Percentiles rank a stretch among this genome's conserved stretches.
These are phyloP conservation scores for Exophiala sideris DNA, from an alignment of 2,329 filamentous ascomycete genomes.

Conservation along the genomic window DNA sequence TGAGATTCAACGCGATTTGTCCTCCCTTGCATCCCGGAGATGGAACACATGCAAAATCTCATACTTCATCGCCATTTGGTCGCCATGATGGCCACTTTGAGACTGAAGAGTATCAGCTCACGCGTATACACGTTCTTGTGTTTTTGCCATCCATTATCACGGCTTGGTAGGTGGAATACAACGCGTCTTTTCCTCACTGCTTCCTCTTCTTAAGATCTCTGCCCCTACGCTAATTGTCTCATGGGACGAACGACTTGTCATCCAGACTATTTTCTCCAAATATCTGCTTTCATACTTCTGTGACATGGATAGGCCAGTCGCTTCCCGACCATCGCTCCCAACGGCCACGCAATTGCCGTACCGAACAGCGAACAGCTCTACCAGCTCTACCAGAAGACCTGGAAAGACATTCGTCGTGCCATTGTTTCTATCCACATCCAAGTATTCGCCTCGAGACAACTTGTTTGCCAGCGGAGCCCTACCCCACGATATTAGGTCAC, in stretches of 20 bases:
- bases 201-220: no score
- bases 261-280: no score
- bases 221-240: no score
- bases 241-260: no score
- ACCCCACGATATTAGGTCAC: slow-evolving; percentile 24
- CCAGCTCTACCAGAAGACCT: slow-evolving; percentile 6
- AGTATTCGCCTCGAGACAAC: slow-evolving; percentile 14
- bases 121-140: no score
- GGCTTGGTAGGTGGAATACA: no score
- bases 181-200: no score
- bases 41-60: no score
- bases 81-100: slow-evolving; percentile 2
- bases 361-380: background rate
- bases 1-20: slow-evolving; percentile 11
- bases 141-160: no score
- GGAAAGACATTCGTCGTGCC: slow-evolving; percentile 20
- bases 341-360: slow-evolving; percentile 9
- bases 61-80: background rate
- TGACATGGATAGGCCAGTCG: no score
- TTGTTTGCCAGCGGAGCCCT: slow-evolving; percentile 9
- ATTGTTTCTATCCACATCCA: slow-evolving; percentile 14
- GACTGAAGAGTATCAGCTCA: background rate
- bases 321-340: no score
- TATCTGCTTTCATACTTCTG: no score
- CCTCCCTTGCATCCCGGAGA: slow-evolving; percentile 12